phyloP scores from a whole-genome alignment of 345 rosid genomes.

The Lenwebbia sp. region DNA sequence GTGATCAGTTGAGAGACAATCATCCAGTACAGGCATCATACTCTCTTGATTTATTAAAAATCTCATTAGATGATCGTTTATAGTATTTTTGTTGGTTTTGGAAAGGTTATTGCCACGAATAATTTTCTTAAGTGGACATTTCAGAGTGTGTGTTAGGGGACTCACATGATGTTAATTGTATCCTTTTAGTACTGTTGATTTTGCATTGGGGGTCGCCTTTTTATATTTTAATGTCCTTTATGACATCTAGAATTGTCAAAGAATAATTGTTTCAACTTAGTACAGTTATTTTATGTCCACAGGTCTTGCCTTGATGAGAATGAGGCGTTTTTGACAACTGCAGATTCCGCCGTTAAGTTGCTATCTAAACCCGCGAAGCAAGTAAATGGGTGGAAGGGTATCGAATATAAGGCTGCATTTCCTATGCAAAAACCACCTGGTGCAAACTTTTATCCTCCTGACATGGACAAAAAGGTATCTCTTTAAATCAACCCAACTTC shows the following conservation, averaged over 20 bases:
- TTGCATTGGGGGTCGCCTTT: not conserved
- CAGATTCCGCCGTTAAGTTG: slow-evolving; percentile 74
- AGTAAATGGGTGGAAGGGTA: slow-evolving; percentile 80
- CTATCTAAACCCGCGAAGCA: slow-evolving; percentile 57
- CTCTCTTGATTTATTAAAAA: not conserved
- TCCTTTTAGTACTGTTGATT: not conserved
- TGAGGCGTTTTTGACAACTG: slow-evolving; percentile 73
- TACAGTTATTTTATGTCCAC: slow-evolving; percentile 5
- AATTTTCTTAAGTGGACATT: not conserved
- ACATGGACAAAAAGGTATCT: slow-evolving; percentile 83
- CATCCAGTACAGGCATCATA: not conserved
- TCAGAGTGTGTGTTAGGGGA: not conserved
- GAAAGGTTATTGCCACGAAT: not conserved
- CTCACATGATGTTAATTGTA: not conserved
- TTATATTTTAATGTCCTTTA: not conserved
- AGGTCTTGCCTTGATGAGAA: slow-evolving; percentile 96
- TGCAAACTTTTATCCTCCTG: slow-evolving; percentile 93
- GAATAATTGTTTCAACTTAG: not conserved
- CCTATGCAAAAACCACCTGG: slow-evolving; percentile 80
- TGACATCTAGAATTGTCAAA: not conserved
- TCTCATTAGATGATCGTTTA: not conserved
- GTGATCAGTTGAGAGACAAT: not conserved
- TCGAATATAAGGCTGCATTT: slow-evolving; percentile 76
- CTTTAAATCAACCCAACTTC: not conserved
- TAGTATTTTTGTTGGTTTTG: not conserved